Conservation (phyloP, 75 land plant species). For the Larix kaempferi region DNA sequence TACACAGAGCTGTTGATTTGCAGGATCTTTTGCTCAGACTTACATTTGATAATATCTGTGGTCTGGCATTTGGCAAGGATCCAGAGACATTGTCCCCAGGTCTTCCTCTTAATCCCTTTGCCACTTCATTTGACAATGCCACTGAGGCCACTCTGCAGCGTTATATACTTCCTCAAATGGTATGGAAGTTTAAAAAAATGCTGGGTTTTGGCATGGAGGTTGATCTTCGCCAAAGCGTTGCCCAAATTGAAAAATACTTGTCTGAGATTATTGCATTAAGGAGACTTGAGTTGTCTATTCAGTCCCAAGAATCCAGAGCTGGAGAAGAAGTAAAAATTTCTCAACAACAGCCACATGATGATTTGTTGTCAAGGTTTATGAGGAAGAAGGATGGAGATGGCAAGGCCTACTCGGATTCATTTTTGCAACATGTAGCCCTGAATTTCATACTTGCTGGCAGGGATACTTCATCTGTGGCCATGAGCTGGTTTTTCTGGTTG, state of each 20-base stretch:
- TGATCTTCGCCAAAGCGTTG: not conserved
- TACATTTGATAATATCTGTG: conserved; percentile 81
- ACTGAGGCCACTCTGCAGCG: conserved; percentile 10
- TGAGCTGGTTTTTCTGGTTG: conserved; percentile 75
- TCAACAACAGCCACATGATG: not conserved
- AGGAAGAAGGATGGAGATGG: conserved; percentile 11
- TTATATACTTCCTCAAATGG: conserved; percentile 10
- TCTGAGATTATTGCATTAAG: no score
- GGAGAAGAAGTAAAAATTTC: conserved; percentile 5
- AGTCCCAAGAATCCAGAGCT: not conserved
- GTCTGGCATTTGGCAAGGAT: conserved; percentile 77
- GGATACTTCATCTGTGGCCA: conserved; percentile 65
- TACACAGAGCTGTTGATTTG: conserved; percentile 41
- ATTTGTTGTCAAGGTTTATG: conserved; percentile 21
- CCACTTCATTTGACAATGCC: conserved; percentile 17
- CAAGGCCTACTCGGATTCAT: conserved; percentile 11
- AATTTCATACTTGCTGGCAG: conserved; percentile 76
- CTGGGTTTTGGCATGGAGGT: conserved; percentile 14
- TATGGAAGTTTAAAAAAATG: conserved; percentile 16
- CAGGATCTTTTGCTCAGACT: conserved; percentile 76
- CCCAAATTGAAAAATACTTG: not conserved
- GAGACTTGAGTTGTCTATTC: no score
- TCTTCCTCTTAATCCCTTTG: conserved; percentile 45
- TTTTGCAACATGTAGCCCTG: conserved; percentile 30
- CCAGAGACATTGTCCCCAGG: conserved; percentile 52